Percentiles rank a stretch among this genome's conserved stretches.
These are phyloP conservation scores for Candida dubliniensis DNA, from an alignment of 1,139 yeast genomes.

Conservation along the genomic window DNA sequence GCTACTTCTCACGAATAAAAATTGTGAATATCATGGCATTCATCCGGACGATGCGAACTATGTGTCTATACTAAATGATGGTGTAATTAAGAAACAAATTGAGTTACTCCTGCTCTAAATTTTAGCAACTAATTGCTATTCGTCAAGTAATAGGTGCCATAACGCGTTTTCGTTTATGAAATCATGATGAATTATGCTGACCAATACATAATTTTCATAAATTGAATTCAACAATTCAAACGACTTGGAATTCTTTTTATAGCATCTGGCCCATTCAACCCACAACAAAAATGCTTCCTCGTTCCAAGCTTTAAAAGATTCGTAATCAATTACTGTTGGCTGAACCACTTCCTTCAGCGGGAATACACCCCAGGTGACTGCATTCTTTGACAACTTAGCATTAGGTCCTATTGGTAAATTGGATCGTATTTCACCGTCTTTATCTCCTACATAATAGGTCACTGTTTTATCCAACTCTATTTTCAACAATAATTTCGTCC, in stretches of 20 bases:
- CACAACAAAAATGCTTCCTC: conserved; percentile 92
- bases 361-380: conserved; percentile 96
- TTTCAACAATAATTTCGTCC: conserved; percentile 60
- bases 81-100: conserved; percentile 37
- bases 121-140: conserved; percentile 22
- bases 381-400: conserved; percentile 50
- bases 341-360: conserved; percentile 84
- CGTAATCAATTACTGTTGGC: conserved; percentile 84
- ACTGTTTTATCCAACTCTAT: conserved; percentile 41
- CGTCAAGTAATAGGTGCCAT: conserved; percentile 62
- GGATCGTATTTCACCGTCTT: conserved; percentile 55
- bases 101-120: conserved; percentile 16
- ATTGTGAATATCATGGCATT: conserved; percentile 37
- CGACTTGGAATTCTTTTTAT: conserved; percentile 55
- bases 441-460: conserved; percentile 73
- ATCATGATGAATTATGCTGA: conserved; percentile 85
- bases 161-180: conserved; percentile 71
- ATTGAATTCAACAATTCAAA: conserved; percentile 61
- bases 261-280: conserved; percentile 89
- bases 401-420: conserved; percentile 45
- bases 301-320: conserved; percentile 88
- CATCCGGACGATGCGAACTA: conserved; percentile 24
- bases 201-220: conserved; percentile 65
- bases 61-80: conserved; percentile 29
- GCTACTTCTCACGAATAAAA: conserved; percentile 28